Evolutionary conservation across 2,329 filamentous ascomycete species (phyloP).

Genomic region (Neopestalotiopsis sp.): DNA sequence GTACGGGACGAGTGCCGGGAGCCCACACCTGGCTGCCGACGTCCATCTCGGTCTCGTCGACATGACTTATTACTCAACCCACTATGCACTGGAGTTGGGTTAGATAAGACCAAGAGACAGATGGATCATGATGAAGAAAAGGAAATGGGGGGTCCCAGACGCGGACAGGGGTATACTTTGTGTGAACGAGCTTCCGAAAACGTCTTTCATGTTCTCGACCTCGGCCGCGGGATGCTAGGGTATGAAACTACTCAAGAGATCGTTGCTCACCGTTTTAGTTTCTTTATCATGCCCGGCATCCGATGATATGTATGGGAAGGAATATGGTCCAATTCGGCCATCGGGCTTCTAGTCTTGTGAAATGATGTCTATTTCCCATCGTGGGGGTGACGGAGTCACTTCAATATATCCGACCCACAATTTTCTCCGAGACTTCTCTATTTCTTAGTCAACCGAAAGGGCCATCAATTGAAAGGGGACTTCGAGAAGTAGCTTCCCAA

Average conservation of each 20-base stretch:
- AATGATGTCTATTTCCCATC: conserved; percentile 8
- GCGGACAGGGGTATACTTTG: neutral
- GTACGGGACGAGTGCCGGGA: neutral
- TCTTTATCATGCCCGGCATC: no score
- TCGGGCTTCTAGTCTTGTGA: neutral
- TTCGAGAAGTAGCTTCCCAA: neutral
- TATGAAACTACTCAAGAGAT: neutral
- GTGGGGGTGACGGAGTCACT: neutral
- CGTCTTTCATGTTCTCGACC: neutral
- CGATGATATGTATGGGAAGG: no score
- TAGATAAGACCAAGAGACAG: neutral
- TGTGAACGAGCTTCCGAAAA: conserved; percentile 2
- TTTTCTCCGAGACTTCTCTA: neutral
- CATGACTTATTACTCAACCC: neutral
- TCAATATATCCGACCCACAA: conserved; percentile 7
- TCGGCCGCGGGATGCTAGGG: neutral
- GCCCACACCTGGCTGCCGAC: neutral
- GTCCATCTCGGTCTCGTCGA: neutral
- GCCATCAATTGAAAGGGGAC: neutral
- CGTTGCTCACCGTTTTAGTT: no score
- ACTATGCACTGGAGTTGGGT: neutral
- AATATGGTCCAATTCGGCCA: neutral
- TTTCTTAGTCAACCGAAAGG: neutral
- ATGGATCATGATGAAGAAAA: neutral
- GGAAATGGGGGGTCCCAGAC: neutral